These are phyloP conservation scores for Aspergillus carlsbadensis DNA, from an alignment of 495 filamentous ascomycete genomes.

Conservation along the genomic window DNA sequence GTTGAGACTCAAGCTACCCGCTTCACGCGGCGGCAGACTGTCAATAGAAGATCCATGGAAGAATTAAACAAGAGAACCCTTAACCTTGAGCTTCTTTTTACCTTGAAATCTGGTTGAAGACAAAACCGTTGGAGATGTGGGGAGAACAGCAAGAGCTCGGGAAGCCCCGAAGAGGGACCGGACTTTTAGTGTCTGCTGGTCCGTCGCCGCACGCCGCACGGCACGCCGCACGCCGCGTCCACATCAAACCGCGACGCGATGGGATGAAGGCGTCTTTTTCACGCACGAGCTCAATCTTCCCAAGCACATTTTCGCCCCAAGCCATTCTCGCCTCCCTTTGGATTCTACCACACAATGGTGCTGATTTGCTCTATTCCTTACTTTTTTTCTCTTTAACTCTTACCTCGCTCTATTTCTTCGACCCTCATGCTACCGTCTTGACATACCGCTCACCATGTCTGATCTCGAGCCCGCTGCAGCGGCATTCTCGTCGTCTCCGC, in stretches of 20 bases:
- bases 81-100: too few species aligned
- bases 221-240: conserved; percentile 34
- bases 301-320: conserved; percentile 12
- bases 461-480: conserved; percentile 35
- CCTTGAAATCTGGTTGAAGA: too few species aligned
- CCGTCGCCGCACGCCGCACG: conserved; percentile 5
- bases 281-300: conserved; percentile 6
- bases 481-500: conserved; percentile 36
- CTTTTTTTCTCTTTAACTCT: conserved; percentile 15
- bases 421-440: conserved; percentile 16
- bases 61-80: too few species aligned
- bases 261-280: conserved; percentile 22
- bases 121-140: background rate
- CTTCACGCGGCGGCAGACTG: too few species aligned
- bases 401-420: conserved; percentile 3
- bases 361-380: conserved; percentile 8
- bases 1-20: too few species aligned
- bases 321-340: conserved; percentile 21
- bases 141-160: background rate
- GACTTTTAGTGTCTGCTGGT: background rate
- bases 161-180: background rate
- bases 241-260: conserved; percentile 43
- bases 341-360: conserved; percentile 20
- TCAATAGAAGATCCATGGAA: too few species aligned
- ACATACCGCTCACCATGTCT: conserved; percentile 33